These are phyloP conservation scores for Amanita inopinata DNA, from an alignment of 768 basidiomycete species.

Conservation along the genomic window DNA sequence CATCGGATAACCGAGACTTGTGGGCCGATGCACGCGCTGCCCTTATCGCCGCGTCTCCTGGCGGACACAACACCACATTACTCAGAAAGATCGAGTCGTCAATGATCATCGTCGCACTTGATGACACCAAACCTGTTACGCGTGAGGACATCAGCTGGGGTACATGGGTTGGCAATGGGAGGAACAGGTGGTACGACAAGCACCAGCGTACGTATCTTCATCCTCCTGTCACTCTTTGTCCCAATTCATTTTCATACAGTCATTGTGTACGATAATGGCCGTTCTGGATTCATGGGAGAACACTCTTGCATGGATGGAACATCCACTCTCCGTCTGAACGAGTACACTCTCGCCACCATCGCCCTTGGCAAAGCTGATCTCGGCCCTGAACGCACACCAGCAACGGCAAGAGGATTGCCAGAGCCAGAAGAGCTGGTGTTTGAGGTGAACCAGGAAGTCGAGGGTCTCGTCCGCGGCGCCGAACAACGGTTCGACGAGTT, in stretches of 20 bases:
- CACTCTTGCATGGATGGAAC: conserved; percentile 93
- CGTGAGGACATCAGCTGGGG: conserved; percentile 75
- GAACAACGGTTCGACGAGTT: conserved; percentile 66
- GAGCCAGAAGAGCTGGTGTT: conserved; percentile 64
- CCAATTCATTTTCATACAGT: conserved; percentile 35
- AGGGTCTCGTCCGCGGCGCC: conserved; percentile 44
- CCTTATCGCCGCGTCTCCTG: conserved; percentile 47
- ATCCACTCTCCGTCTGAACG: conserved; percentile 90
- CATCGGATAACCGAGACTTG: conserved; percentile 78
- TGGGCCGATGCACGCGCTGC: conserved; percentile 74
- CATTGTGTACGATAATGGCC: conserved; percentile 90
- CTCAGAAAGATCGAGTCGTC: conserved; percentile 82
- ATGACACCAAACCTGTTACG: conserved; percentile 73
- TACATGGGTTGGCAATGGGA: conserved; percentile 84
- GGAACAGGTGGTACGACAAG: conserved; percentile 94
- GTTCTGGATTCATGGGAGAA: conserved; percentile 86
- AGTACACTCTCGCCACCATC: conserved; percentile 77
- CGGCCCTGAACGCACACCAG: conserved; percentile 35
- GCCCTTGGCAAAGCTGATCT: conserved; percentile 68
- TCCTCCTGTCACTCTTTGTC: neutral
- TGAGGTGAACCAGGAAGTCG: conserved; percentile 45
- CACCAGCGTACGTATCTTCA: conserved; percentile 64
- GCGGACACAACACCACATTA: conserved; percentile 50
- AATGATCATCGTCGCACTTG: conserved; percentile 79
- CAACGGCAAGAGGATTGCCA: conserved; percentile 32